Percentiles rank a stretch among this genome's conserved stretches.
Conservation (phyloP, 495 filamentous ascomycete genomes). For the Penicillium ucsense region DNA sequence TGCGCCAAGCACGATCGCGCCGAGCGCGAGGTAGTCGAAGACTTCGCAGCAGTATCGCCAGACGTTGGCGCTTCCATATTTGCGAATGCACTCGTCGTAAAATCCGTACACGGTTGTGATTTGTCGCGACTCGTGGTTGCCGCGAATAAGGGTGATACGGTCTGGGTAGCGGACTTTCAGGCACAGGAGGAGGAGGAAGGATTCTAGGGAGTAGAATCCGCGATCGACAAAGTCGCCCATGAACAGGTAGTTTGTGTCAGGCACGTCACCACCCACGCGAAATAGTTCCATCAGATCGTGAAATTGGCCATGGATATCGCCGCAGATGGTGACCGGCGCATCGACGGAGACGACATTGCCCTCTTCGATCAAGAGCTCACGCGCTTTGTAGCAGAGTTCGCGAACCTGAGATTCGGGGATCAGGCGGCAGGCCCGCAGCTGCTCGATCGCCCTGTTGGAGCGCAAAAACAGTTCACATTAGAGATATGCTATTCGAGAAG, state of each 20-base stretch:
- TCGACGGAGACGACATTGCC: slow-evolving; percentile 95
- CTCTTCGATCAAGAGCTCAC: slow-evolving; percentile 94
- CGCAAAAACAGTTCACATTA: slow-evolving; percentile 6
- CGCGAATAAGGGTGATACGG: slow-evolving; percentile 92
- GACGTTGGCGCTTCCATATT: slow-evolving; percentile 95
- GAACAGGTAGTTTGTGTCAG: slow-evolving; percentile 97
- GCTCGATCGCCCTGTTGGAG: slow-evolving; percentile 71
- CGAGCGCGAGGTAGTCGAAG: slow-evolving; percentile 94
- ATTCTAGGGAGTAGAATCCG: slow-evolving; percentile 95
- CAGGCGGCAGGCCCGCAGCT: slow-evolving; percentile 87
- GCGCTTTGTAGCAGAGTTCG: slow-evolving; percentile 94
- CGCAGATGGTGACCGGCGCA: slow-evolving; percentile 97
- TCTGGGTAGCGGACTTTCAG: slow-evolving; percentile 97
- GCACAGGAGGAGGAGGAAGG: slow-evolving; percentile 86
- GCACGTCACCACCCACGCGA: slow-evolving; percentile 86
- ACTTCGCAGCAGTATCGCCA: slow-evolving; percentile 99
- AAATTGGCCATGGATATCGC: slow-evolving; percentile 97
- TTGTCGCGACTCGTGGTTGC: slow-evolving; percentile 95
- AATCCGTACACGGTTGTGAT: slow-evolving; percentile 98
- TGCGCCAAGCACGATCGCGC: slow-evolving; percentile 86
- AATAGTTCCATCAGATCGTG: slow-evolving; percentile 99
- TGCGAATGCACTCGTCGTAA: slow-evolving; percentile 95
- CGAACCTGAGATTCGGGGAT: slow-evolving; percentile 93
- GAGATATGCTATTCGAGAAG: neutral
- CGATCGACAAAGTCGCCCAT: slow-evolving; percentile 99